Conservation (phyloP, 2,329 filamentous ascomycete genomes). For the Chalara sp. region DNA sequence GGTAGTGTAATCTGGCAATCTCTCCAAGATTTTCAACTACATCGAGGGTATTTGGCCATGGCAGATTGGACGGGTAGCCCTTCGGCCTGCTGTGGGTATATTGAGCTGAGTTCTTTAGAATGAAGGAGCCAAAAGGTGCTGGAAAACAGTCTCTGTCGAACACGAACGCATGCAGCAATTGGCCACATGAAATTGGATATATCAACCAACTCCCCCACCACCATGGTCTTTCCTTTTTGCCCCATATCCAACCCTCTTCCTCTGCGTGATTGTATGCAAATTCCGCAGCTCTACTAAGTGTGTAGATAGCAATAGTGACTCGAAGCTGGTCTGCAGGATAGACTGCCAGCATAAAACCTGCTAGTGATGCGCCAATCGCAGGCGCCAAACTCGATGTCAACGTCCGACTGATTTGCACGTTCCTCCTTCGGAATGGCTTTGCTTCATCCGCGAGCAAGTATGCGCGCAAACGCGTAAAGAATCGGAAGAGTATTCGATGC, state of each 20-base stretch:
- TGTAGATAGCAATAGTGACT: conserved; percentile 74
- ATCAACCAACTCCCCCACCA: conserved; percentile 83
- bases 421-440: conserved; percentile 72
- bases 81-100: conserved; percentile 72
- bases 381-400: conserved; percentile 81
- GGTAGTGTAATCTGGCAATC: conserved; percentile 79
- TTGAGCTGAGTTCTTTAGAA: conserved; percentile 62
- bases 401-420: conserved; percentile 66
- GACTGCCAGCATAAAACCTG: conserved; percentile 75
- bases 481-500: conserved; percentile 84
- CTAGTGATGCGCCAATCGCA: conserved; percentile 82
- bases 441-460: conserved; percentile 78
- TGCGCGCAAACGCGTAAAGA: conserved; percentile 72
- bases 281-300: conserved; percentile 74
- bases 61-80: conserved; percentile 56
- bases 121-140: conserved; percentile 55
- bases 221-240: conserved; percentile 59
- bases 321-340: conserved; percentile 65
- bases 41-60: conserved; percentile 70
- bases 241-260: conserved; percentile 63
- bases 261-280: conserved; percentile 81
- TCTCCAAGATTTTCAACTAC: conserved; percentile 76
- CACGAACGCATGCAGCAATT: conserved; percentile 68
- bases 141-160: conserved; percentile 73
- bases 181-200: conserved; percentile 69